Conservation (phyloP, 768 basidiomycete species). For the Ramaria rubella region DNA sequence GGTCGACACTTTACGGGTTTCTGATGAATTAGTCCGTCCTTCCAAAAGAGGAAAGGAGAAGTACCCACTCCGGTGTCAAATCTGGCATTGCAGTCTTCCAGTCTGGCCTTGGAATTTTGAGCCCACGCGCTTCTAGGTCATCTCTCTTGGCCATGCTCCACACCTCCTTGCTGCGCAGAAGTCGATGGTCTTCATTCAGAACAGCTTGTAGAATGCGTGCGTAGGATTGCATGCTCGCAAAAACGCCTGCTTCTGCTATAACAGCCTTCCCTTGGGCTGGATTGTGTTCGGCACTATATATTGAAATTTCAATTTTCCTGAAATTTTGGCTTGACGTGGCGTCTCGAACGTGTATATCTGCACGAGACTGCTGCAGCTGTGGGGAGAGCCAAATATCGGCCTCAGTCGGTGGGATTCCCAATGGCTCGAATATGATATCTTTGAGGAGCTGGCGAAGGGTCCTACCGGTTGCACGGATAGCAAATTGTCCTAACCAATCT, state of each 20-base stretch:
- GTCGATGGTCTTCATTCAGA: background rate
- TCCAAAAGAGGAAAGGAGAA: background rate
- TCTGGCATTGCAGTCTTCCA: background rate
- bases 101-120: background rate
- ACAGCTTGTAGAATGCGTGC: background rate
- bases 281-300: background rate
- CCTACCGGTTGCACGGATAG: background rate
- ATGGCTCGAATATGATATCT: background rate
- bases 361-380: background rate
- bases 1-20: background rate
- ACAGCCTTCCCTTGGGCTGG: background rate
- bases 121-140: background rate
- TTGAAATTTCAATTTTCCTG: too few relatives aligned
- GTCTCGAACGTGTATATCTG: background rate
- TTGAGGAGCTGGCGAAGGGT: background rate
- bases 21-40: background rate
- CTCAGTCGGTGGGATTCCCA: background rate
- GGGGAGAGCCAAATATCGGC: conserved; percentile 1
- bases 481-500: conserved; percentile 2
- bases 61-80: background rate
- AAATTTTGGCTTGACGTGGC: background rate
- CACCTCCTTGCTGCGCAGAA: background rate
- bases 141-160: background rate
- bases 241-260: background rate
- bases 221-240: background rate